phyloP scores from a whole-genome alignment of 768 basidiomycete genomes.

The Clavaria fumosa region DNA sequence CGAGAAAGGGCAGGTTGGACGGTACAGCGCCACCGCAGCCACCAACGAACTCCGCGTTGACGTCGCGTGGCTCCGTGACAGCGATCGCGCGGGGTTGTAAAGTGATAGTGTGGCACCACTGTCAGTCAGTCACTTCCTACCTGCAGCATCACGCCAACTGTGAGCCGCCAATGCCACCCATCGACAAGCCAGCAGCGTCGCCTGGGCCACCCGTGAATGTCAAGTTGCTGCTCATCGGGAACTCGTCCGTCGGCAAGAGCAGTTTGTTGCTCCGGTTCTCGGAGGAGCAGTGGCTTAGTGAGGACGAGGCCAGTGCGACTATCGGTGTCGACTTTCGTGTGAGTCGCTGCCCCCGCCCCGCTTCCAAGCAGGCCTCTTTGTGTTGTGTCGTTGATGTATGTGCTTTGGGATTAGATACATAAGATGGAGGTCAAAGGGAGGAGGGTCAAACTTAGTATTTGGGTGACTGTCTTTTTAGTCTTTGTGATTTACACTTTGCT shows the following conservation, averaged over 20 bases:
- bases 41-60: too few species aligned
- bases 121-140: too few species aligned
- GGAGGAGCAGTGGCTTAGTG: constrained; percentile 87
- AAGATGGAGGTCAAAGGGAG: constrained; percentile 76
- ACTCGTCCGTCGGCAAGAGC: constrained; percentile 86
- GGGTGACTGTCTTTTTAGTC: constrained; percentile 42
- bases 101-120: too few species aligned
- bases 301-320: constrained; percentile 78
- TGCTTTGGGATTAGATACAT: constrained; percentile 39
- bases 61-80: too few species aligned
- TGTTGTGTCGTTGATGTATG: neutral
- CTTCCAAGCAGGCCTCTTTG: neutral
- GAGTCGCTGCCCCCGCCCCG: constrained; percentile 17
- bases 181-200: constrained; percentile 15
- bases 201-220: constrained; percentile 44
- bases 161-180: constrained; percentile 12
- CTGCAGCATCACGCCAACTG: too few species aligned
- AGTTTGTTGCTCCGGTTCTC: constrained; percentile 89
- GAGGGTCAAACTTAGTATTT: constrained; percentile 89
- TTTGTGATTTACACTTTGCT: neutral
- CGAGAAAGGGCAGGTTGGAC: too few species aligned
- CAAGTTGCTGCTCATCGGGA: constrained; percentile 75
- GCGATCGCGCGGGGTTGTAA: too few species aligned
- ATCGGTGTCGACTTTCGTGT: constrained; percentile 80
- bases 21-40: too few species aligned